A percentile compares a stretch with the other conserved stretches of the same genome.
Conservation (phyloP, 208 protist species). For the Eutreptiella sp. region DNA sequence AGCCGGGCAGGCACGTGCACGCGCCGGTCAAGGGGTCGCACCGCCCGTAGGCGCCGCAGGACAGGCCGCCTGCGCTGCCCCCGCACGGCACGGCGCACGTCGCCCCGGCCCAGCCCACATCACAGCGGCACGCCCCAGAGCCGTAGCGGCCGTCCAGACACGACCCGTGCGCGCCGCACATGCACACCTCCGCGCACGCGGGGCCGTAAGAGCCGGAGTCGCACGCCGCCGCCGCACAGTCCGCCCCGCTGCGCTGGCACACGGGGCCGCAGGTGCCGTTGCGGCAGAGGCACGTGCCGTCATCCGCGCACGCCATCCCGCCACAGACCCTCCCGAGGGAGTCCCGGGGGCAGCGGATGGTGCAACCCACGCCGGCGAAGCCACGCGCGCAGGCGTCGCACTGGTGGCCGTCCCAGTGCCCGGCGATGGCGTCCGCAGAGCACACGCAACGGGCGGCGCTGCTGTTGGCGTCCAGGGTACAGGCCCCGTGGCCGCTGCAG, state of each 20-base stretch:
- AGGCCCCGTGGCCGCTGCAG: background rate
- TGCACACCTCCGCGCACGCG: background rate
- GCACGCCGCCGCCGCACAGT: no score
- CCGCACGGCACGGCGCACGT: constrained; percentile 9
- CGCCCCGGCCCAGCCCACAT: background rate
- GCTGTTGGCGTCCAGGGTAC: no score
- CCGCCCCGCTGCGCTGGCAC: background rate
- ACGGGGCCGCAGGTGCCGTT: background rate
- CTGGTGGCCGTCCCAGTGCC: no score
- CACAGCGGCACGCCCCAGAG: background rate
- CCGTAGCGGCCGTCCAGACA: constrained; percentile 4
- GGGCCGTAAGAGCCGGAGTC: background rate
- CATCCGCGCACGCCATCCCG: constrained; percentile 8
- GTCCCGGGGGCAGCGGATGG: no score
- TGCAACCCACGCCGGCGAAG: no score
- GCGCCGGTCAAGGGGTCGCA: constrained; percentile 16
- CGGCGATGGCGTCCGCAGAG: no score
- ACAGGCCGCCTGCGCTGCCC: constrained; percentile 2
- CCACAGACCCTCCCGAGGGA: no score
- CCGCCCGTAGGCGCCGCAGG: constrained; percentile 2
- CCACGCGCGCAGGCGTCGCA: no score
- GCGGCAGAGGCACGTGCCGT: constrained; percentile 20
- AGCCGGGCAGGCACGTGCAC: no score
- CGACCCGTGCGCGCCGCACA: background rate
- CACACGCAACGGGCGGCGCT: no score